Base-by-base conservation (phyloP, 2,329 filamentous ascomycete species). In the Aureobasidium subglaciale region DNA sequence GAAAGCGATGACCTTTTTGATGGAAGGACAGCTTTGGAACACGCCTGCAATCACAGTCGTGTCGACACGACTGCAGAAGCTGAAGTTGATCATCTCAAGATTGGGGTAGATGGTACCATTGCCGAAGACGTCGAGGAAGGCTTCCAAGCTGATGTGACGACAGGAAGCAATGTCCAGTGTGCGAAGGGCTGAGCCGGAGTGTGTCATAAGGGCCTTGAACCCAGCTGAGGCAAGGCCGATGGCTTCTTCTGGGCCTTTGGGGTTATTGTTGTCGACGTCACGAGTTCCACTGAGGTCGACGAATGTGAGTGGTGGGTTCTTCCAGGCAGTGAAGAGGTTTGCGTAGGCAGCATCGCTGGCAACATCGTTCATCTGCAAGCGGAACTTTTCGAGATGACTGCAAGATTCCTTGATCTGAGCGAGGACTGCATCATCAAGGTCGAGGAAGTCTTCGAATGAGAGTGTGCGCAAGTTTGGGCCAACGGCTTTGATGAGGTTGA, bases 101-200 rank as follows among this genome's bases (percentile, higher is more conserved):
- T 82, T 75, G 0, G 86, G 83, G 62, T 95, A 96, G 41, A 78
- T 80, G 22, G 76, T 77, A 8, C 73, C 70, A 5, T 75, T 72
- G 53, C 78, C 75, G 64, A 97, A 96, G 0, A 87, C 85, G 9
- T 85, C 78, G 59, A 88, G 83, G 58, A 96, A 90, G 0, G 88
- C 83, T 15, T 80, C 73, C 30, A 79, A 76, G 1, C 82, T 79
- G 60, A 97, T 91, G 67, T 96, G 87, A 3, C 92, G 85, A 66
- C 90, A 95, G 0, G 86, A 88, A 13, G 88, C 82, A n/a, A 96
- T 75, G 65, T 95, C 88, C 30, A 97, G 75, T 37, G 79, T 74
- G 58, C 78, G 77, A 2, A 97, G 71, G 10, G 72, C 75, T 1
- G 72, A 66, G 4, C 88, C 88, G 0, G 90, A 96, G 67, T 96